These are phyloP conservation scores for Magnaporthiopsis incrustans DNA, from an alignment of 2,329 filamentous ascomycete species.

Conservation along the genomic window DNA sequence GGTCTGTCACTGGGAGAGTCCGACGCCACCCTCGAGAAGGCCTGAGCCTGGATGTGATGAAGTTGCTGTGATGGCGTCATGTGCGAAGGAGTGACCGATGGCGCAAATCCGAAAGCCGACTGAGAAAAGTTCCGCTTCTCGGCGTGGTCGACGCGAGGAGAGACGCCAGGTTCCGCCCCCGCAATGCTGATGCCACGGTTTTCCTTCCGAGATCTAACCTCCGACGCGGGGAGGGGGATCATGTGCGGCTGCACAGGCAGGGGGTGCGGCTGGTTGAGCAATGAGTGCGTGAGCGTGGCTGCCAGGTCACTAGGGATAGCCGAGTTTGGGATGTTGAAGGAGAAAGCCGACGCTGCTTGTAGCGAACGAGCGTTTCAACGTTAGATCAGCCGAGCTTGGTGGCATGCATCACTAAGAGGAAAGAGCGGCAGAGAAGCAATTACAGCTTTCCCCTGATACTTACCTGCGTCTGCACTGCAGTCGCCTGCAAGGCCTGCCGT, in stretches of 20 bases:
- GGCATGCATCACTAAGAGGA: neutral
- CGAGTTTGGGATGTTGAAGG: slow-evolving; percentile 15
- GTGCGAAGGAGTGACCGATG: slow-evolving; percentile 2
- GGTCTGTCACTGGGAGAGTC: slow-evolving; percentile 20
- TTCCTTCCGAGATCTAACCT: slow-evolving; percentile 38
- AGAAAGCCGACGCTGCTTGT: slow-evolving; percentile 7
- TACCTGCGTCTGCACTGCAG: neutral
- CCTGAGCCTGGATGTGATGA: slow-evolving; percentile 15
- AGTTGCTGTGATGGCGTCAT: neutral
- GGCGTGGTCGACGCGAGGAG: slow-evolving; percentile 17
- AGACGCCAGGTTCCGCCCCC: slow-evolving; percentile 9
- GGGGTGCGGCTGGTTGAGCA: slow-evolving; percentile 39
- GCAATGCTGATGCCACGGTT: slow-evolving; percentile 22
- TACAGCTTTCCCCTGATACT: neutral
- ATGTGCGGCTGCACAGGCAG: slow-evolving; percentile 24
- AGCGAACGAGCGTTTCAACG: neutral
- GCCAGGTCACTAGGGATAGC: slow-evolving; percentile 29
- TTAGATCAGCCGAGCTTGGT: neutral
- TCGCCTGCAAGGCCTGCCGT: slow-evolving; percentile 16
- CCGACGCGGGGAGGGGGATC: slow-evolving; percentile 23
- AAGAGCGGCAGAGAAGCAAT: neutral
- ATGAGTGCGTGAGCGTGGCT: slow-evolving; percentile 35
- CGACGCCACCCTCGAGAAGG: neutral
- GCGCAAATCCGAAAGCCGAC: slow-evolving; percentile 23
- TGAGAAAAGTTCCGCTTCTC: slow-evolving; percentile 34